Percentiles rank a stretch among this genome's conserved stretches.
These are phyloP conservation scores for Thermothielavioides terrestris DNA, from an alignment of 495 filamentous ascomycete species.

Conservation along the genomic window DNA sequence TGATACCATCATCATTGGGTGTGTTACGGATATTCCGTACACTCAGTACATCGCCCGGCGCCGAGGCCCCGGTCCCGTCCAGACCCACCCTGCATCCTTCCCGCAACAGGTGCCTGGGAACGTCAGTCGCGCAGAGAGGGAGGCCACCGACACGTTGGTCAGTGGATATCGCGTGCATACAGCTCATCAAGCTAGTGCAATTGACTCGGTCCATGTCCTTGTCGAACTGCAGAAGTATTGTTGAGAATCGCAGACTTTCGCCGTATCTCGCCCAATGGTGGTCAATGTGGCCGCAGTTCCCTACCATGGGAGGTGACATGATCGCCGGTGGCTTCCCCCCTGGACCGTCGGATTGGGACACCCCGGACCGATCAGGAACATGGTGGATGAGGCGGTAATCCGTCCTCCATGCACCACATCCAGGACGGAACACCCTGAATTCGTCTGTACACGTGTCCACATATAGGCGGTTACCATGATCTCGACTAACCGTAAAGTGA, in stretches of 20 bases:
- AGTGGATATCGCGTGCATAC: conserved; percentile 1
- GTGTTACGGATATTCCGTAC: no score
- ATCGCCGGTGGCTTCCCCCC: conserved; percentile 20
- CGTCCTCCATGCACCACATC: no score
- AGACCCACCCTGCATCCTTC: no score
- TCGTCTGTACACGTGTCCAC: no score
- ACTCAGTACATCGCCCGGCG: no score
- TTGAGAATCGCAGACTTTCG: background rate
- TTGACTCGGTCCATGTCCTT: background rate
- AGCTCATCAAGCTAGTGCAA: conserved; percentile 7
- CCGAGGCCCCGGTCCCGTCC: no score
- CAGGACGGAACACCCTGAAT: no score
- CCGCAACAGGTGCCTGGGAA: no score
- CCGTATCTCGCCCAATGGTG: conserved; percentile 20
- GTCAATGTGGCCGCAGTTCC: conserved; percentile 1
- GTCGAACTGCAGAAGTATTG: background rate
- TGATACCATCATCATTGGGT: conserved; percentile 14
- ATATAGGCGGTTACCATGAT: no score
- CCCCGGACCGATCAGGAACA: conserved; percentile 6
- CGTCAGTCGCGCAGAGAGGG: background rate
- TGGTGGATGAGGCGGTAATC: no score
- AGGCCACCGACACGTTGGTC: background rate
- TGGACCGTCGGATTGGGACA: conserved; percentile 13
- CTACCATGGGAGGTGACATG: conserved; percentile 1
- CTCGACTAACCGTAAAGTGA: no score